phyloP scores from a whole-genome alignment of 177 flowering plant species.

The Telopea speciosissima region DNA sequence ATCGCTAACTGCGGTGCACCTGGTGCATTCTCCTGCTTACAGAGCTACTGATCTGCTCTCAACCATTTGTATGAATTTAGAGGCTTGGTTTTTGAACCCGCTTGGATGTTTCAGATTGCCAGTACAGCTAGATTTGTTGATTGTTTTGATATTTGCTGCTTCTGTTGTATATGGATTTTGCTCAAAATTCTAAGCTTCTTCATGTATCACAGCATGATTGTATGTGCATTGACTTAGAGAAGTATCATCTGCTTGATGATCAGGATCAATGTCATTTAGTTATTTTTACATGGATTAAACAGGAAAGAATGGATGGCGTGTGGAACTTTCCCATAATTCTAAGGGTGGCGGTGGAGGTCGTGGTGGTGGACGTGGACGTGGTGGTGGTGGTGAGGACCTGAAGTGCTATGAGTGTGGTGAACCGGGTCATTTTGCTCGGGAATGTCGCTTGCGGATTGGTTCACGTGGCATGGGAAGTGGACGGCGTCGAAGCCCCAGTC shows the following conservation, averaged over 20 bases:
- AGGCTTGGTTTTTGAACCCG: not conserved
- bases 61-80: too few relatives aligned
- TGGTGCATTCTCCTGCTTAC: too few relatives aligned
- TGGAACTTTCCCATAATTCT: constrained; percentile 89
- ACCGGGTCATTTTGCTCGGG: constrained; percentile 86
- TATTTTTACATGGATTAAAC: constrained; percentile 6
- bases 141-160: not conserved
- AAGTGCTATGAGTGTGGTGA: constrained; percentile 92
- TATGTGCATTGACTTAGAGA: not conserved
- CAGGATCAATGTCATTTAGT: too few relatives aligned
- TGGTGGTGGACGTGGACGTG: constrained; percentile 17
- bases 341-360: constrained; percentile 69
- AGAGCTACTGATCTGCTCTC: too few relatives aligned
- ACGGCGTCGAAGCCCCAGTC: constrained; percentile 68
- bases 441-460: constrained; percentile 64
- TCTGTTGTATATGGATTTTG: not conserved
- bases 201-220: not conserved
- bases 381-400: constrained; percentile 51
- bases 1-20: too few relatives aligned
- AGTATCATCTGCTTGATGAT: not conserved
- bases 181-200: not conserved
- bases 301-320: constrained; percentile 96
- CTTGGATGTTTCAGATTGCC: not conserved
- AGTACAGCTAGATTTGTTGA: not conserved
- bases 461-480: constrained; percentile 70